These are phyloP conservation scores for Thermothielavioides terrestris DNA, from an alignment of 495 filamentous ascomycete genomes.

Conservation along the genomic window DNA sequence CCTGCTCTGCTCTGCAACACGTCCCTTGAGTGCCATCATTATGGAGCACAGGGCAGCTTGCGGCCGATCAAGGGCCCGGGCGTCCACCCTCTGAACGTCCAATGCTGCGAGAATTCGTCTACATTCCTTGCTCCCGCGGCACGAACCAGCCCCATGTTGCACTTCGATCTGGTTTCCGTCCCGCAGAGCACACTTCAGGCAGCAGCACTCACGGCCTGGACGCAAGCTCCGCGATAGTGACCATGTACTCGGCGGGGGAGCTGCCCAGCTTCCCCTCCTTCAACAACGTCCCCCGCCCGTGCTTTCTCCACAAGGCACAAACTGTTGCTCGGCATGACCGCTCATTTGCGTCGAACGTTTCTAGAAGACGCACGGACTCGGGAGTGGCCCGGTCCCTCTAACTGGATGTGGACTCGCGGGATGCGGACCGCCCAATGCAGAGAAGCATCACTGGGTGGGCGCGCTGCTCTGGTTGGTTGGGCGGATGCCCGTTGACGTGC, in stretches of 20 bases:
- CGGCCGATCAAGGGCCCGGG: conserved; percentile 3
- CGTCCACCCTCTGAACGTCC: too few species aligned
- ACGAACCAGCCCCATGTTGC: too few species aligned
- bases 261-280: conserved; percentile 10
- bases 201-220: too few species aligned
- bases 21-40: conserved; percentile 13
- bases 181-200: too few species aligned
- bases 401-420: neutral
- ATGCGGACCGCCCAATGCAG: neutral
- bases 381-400: conserved; percentile 6
- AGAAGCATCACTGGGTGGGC: neutral
- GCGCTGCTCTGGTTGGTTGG: conserved; percentile 4
- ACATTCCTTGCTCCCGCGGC: too few species aligned
- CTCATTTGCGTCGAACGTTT: conserved; percentile 27
- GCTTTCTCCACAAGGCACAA: conserved; percentile 21
- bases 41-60: conserved; percentile 1
- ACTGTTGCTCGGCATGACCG: conserved; percentile 16
- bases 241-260: neutral
- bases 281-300: conserved; percentile 13
- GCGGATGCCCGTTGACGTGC: conserved; percentile 14
- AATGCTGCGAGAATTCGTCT: too few species aligned
- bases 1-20: conserved; percentile 17
- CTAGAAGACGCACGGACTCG: conserved; percentile 30
- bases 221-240: conserved; percentile 1
- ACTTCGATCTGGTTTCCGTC: too few species aligned